Evolutionary conservation across 129 eudicot species (phyloP).

Genomic region (Pulicaria dysenterica): DNA sequence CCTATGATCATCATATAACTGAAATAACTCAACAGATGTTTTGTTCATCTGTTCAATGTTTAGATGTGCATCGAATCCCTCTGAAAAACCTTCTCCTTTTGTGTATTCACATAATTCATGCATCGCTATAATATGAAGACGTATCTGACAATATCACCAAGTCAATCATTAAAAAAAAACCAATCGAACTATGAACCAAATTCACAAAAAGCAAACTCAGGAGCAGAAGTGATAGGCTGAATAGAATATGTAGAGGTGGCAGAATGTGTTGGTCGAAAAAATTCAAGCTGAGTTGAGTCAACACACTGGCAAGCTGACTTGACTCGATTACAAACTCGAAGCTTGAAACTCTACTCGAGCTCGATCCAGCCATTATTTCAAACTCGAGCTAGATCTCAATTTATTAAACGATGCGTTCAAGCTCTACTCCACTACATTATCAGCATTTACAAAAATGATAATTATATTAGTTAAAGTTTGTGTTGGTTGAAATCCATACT

Average conservation of each 20-base stretch:
- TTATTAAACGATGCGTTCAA: no score
- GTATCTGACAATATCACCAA: conserved; percentile 60
- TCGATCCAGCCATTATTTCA: no score
- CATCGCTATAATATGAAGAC: conserved; percentile 95
- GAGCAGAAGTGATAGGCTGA: not conserved
- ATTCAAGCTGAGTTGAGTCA: no score
- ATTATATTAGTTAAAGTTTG: no score
- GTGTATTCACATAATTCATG: conserved; percentile 91
- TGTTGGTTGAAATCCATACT: no score
- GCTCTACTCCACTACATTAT: no score
- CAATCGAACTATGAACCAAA: not conserved
- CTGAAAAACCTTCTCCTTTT: conserved; percentile 97
- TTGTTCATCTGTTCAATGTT: conserved; percentile 99
- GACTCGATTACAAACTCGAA: no score
- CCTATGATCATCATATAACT: conserved; percentile 90
- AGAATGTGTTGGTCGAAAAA: not conserved
- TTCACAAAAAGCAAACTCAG: conserved; percentile 9
- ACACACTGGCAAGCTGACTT: no score
- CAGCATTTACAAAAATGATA: no score
- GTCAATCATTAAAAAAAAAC: conserved; percentile 21
- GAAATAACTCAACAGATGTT: conserved; percentile 94
- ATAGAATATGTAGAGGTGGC: conserved; percentile 9
- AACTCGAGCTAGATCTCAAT: no score
- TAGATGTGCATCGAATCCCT: conserved; percentile 99
- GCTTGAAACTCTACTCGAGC: no score